Conservation (phyloP, 352 stramenopile species). For the Pythium biforme region DNA sequence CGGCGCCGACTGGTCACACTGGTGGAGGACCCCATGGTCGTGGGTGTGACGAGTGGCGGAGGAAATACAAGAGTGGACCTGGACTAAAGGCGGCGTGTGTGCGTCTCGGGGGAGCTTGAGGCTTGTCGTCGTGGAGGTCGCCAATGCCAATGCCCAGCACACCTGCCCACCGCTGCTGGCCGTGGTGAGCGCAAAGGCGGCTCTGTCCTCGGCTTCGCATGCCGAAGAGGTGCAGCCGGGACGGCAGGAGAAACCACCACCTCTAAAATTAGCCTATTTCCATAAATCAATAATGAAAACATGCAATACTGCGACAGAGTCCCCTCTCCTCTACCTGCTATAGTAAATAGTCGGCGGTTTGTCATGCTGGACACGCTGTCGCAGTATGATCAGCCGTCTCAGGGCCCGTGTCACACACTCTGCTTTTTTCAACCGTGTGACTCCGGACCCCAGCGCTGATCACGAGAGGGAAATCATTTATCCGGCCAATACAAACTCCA, state of each 20-base stretch:
- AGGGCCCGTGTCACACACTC: conserved; percentile 1
- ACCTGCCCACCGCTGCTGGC: too few relatives aligned
- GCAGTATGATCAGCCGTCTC: conserved; percentile 8
- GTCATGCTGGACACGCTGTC: conserved; percentile 1
- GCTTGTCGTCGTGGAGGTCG: not conserved
- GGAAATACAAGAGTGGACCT: not conserved
- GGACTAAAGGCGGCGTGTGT: too few relatives aligned
- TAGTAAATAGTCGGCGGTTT: not conserved
- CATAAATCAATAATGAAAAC: too few relatives aligned
- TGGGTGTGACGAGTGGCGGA: too few relatives aligned
- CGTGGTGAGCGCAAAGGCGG: too few relatives aligned
- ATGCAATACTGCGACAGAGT: too few relatives aligned
- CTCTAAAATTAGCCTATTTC: not conserved
- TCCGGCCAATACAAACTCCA: not conserved
- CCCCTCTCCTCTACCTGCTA: not conserved
- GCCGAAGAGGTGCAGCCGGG: not conserved
- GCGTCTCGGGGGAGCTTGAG: too few relatives aligned
- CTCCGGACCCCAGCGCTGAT: conserved; percentile 11
- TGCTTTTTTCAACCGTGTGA: conserved; percentile 3
- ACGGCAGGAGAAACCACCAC: not conserved
- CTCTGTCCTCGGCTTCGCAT: not conserved
- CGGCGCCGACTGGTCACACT: not conserved
- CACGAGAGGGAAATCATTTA: not conserved
- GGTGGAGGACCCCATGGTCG: not conserved
- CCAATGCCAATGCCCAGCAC: too few relatives aligned